Conservation (phyloP, 495 filamentous ascomycete species). For the Parathielavia hyrcaniae region DNA sequence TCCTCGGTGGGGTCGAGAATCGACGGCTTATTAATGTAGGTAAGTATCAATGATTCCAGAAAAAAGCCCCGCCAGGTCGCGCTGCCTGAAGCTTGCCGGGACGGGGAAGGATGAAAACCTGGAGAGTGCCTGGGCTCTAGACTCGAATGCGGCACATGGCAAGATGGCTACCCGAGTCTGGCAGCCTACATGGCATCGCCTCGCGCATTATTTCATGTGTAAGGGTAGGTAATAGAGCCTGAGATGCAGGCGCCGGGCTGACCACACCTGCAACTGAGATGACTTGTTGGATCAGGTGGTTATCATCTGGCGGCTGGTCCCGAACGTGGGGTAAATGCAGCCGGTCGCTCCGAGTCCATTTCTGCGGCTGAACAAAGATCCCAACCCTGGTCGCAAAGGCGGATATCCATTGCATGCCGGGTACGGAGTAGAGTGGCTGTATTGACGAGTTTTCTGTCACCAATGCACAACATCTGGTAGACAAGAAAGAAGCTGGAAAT, state of each 20-base stretch:
- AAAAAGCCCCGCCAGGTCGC: slow-evolving; percentile 21
- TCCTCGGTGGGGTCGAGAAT: slow-evolving; percentile 22
- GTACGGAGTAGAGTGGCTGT: no score
- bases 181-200: neutral
- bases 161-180: no score
- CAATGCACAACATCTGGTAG: no score
- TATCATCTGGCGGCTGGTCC: neutral
- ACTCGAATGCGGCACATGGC: no score
- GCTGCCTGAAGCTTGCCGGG: no score
- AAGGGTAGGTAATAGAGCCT: neutral
- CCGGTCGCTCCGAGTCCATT: neutral
- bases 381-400: no score
- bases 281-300: neutral
- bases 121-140: no score
- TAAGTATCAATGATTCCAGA: slow-evolving; percentile 32
- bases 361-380: neutral
- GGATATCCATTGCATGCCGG: no score
- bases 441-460: no score
- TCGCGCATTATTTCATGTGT: neutral
- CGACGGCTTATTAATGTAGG: slow-evolving; percentile 11
- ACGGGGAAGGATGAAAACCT: no score
- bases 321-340: slow-evolving; percentile 7
- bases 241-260: slow-evolving; percentile 2
- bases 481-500: no score
- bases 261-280: slow-evolving; percentile 6